Base-by-base conservation (phyloP, 75 land plant genomes). In the Adiantum capillusveneris region DNA sequence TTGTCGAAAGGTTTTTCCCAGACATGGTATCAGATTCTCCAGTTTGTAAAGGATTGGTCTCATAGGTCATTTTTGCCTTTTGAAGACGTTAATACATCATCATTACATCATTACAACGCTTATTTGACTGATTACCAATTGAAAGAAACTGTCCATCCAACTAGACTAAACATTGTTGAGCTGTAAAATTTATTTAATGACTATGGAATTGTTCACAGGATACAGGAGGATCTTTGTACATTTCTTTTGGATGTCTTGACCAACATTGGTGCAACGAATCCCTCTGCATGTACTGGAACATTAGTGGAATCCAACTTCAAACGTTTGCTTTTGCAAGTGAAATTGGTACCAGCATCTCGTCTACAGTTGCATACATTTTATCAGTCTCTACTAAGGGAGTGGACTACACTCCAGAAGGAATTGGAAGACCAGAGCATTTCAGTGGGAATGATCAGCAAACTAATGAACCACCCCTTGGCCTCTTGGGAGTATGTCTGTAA, bases 191-290 rank as follows among this genome's bases (percentile, higher is more conserved):
- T 46, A 20, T 46, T 17, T n/a, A n/a, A 17, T 46, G n/a, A 6
- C 5, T 46, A 17, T 17, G 17, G 17, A 34, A 3, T 9, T 34
- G 5, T 46, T 5, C 14, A 5, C 14, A 66, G 68, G 68, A 57
- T 66, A 44, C 60, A 56, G 51, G 68, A 52, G 37, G 68, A 66
- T 28, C 68, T 66, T 19, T 66, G 68, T 30, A 24, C 42, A 21
- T 31, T 31, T 0, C 60, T 66, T 18, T 43, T 66, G 31, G 31
- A 66, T 49, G 60, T 30, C 28, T 29, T 66, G 36, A 50, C 19
- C 37, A 31, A 17, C 12, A 29, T 59, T 9, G 3, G 37, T 18
- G 26, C 16, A 13, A 41, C 45, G 21, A 30, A 34, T 31, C 20
- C 44, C 2, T 18, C 57, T 22, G 21, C n/a, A 57, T 21, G 59